A percentile compares a stretch with the other conserved stretches of the same genome.
Conservation (phyloP, 2,329 filamentous ascomycete genomes). For the Sporothrix luriei region DNA sequence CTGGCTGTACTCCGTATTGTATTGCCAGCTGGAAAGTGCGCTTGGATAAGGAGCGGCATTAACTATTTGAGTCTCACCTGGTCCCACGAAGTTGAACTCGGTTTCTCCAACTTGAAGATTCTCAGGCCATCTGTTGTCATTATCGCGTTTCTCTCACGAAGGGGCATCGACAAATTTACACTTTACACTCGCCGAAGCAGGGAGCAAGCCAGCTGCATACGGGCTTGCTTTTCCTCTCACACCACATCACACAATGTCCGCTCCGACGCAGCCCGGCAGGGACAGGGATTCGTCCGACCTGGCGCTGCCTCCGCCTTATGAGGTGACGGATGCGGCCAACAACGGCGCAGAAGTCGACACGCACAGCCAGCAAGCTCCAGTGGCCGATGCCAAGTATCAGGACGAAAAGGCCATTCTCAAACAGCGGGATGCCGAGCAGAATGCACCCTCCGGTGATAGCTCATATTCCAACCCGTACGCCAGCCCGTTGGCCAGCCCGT, state of each 20-base stretch:
- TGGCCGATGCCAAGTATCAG: neutral
- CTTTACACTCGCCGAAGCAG: neutral
- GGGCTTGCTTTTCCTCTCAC: neutral
- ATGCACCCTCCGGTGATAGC: neutral
- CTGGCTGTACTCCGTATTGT: too few relatives aligned
- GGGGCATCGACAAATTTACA: neutral
- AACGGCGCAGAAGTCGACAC: neutral
- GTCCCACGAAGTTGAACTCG: neutral
- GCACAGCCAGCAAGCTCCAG: neutral
- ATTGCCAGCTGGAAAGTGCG: neutral
- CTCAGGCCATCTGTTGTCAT: too few relatives aligned
- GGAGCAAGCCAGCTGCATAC: neutral
- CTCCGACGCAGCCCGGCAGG: neutral
- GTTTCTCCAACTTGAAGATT: too few relatives aligned
- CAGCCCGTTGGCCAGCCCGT: neutral
- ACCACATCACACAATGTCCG: neutral
- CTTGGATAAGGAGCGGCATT: conserved; percentile 11
- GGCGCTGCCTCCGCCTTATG: conserved; percentile 9
- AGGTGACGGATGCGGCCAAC: neutral
- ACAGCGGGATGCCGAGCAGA: conserved; percentile 14
- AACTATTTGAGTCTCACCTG: neutral
- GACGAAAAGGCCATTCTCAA: conserved; percentile 22
- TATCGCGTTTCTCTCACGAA: neutral
- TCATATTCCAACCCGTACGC: too few relatives aligned
- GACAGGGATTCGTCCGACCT: neutral